These are phyloP conservation scores for Fusarium buxicola DNA, from an alignment of 2,329 filamentous ascomycete genomes.

Conservation along the genomic window DNA sequence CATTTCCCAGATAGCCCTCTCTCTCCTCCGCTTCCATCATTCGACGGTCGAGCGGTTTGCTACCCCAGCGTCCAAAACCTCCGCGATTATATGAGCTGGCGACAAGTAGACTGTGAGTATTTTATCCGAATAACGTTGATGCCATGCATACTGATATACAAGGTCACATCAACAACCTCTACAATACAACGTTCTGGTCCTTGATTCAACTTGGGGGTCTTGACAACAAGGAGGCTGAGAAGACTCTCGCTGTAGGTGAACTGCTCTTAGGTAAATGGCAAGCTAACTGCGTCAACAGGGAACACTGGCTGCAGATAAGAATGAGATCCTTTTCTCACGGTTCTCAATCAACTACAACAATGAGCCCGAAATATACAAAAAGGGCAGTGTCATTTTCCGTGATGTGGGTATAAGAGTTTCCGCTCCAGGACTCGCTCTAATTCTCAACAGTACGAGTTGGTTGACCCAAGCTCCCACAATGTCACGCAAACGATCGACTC, in stretches of 20 bases:
- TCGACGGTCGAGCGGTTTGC: constrained; percentile 90
- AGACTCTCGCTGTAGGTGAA: constrained; percentile 75
- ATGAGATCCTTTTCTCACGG: constrained; percentile 90
- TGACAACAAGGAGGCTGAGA: constrained; percentile 82
- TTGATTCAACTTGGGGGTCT: constrained; percentile 83
- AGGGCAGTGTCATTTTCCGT: constrained; percentile 90
- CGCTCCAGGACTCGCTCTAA: constrained; percentile 35
- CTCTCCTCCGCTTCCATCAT: constrained; percentile 82
- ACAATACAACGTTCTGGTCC: constrained; percentile 97
- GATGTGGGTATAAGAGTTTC: constrained; percentile 65
- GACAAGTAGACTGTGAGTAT: constrained; percentile 89
- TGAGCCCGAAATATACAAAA: constrained; percentile 90
- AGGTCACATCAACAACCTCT: constrained; percentile 98
- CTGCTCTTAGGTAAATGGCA: background rate
- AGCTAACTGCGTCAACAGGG: constrained; percentile 65
- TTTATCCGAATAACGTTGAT: background rate
- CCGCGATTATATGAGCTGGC: constrained; percentile 95
- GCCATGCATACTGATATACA: constrained; percentile 22
- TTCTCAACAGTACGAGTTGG: constrained; percentile 72
- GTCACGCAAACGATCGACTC: constrained; percentile 60
- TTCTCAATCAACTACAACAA: constrained; percentile 99
- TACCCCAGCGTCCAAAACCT: constrained; percentile 88
- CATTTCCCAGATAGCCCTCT: constrained; percentile 80
- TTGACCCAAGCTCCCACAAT: constrained; percentile 66
- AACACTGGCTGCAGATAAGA: constrained; percentile 87